phyloP scores from a whole-genome alignment of 1,139 yeast genomes.

The Suhomyces bribrorum region DNA sequence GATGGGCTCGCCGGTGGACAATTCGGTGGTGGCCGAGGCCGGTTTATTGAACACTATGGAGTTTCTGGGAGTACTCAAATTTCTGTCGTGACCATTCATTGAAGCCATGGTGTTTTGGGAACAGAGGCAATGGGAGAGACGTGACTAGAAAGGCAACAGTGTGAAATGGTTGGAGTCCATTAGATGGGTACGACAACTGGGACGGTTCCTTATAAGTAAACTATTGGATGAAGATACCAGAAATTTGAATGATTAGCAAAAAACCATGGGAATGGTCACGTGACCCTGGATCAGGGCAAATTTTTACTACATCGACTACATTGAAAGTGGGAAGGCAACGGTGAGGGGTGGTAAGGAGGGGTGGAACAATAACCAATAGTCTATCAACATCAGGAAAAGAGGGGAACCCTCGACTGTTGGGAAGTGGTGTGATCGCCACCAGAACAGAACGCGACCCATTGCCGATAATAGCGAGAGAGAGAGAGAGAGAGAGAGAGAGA shows the following conservation, averaged over 20 bases:
- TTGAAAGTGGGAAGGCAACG: too few relatives aligned
- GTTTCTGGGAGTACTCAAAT: slow-evolving; percentile 6
- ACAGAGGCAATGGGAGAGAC: slow-evolving; percentile 1
- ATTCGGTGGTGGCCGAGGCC: slow-evolving; percentile 18
- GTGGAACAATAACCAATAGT: neutral
- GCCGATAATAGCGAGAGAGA: too few relatives aligned
- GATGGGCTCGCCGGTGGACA: slow-evolving; percentile 19
- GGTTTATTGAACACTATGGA: slow-evolving; percentile 11
- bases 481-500: too few relatives aligned
- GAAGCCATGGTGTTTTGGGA: slow-evolving; percentile 5
- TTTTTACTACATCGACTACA: too few relatives aligned
- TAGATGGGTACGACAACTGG: neutral
- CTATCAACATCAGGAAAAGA: neutral
- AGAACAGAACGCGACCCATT: neutral
- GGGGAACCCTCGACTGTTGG: neutral
- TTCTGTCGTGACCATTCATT: slow-evolving; percentile 5
- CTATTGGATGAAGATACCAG: neutral
- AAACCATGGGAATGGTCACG: slow-evolving; percentile 2
- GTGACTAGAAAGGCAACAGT: neutral
- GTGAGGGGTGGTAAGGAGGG: neutral
- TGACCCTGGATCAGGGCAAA: too few relatives aligned
- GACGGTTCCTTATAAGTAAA: neutral
- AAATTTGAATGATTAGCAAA: slow-evolving; percentile 1
- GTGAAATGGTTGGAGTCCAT: slow-evolving; percentile 1
- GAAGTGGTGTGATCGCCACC: neutral